Evolutionary conservation across 2,329 filamentous ascomycete genomes (phyloP), one percentile per base, ranked within the genome.

Genomic region (Trichoderma asperellum): DNA sequence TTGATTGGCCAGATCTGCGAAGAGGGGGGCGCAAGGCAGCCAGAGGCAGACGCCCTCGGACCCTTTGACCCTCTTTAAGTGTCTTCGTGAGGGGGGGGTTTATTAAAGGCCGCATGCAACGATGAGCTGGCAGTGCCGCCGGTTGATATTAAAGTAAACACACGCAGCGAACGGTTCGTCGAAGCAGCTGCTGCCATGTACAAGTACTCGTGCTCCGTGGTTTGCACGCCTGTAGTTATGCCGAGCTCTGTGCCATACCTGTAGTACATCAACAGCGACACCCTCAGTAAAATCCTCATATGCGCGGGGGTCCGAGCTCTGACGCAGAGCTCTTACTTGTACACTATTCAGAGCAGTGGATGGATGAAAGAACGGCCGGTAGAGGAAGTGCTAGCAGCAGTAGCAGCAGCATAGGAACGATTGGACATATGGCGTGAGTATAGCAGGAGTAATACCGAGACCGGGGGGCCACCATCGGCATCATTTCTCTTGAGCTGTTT

Each of bases 111-210:
- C 83, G 85, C 85, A 92, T 90, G 90, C 89, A 91, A 80, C 88
- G 89, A 91, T 92, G 90, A 89, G 89, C 87, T 92, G 90, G 88
- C 89, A 91, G 80, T 88, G 85, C 86, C 80, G 76, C 82, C 84
- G 64, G 85, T 86, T 78, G 76, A 80, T 78, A 73, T 73, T 68
- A 75, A 49, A 75, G 66, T 43, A 57, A 68, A 65, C 58, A 68
- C 69, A 68, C 69, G 32, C 58, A 56, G 63, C 57, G 57, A 62
- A 53, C 58, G 56, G 49, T 62, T 67, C 63, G 62, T 67, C 58
- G 27, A 67, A 62, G 56, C 40, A 37, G 47, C 37, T 49, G 58
- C 34, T 40, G 55, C 24, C 40, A 53, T 65, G 24, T 53, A 59
- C 43, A 59, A 59, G 53, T 65, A 53, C 53, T 37, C 37, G 35